phyloP scores from a whole-genome alignment of 768 basidiomycete genomes.

The Serendipita sp. region DNA sequence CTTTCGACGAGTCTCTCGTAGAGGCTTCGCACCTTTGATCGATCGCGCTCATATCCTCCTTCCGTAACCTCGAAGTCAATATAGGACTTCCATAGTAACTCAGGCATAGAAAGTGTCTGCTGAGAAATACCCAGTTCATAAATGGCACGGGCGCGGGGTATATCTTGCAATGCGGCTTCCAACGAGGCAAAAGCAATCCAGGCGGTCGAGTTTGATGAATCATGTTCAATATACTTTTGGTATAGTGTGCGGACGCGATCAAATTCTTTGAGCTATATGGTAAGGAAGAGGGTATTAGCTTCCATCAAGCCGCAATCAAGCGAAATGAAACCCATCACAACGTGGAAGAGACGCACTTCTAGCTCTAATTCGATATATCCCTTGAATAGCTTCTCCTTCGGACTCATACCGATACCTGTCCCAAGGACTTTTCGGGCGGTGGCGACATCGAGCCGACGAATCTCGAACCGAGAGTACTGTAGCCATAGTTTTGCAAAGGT shows the following conservation, averaged over 20 bases:
- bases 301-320: not conserved
- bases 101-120: constrained; percentile 80
- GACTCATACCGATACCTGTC: constrained; percentile 83
- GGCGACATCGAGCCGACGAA: constrained; percentile 61
- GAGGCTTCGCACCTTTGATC: constrained; percentile 47
- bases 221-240: constrained; percentile 87
- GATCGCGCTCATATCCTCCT: constrained; percentile 53
- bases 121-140: constrained; percentile 85
- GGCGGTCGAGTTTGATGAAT: constrained; percentile 76
- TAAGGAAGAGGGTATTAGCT: not conserved
- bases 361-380: constrained; percentile 90
- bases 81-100: constrained; percentile 85
- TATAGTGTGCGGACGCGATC: constrained; percentile 84
- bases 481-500: constrained; percentile 97
- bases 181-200: constrained; percentile 96
- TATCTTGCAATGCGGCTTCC: constrained; percentile 74
- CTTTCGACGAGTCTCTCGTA: constrained; percentile 76
- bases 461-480: constrained; percentile 81
- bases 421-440: constrained; percentile 85
- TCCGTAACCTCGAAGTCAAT: constrained; percentile 94
- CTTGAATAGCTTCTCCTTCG: constrained; percentile 90
- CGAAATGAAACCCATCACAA: not conserved
- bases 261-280: constrained; percentile 69
- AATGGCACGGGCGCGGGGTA: constrained; percentile 76
- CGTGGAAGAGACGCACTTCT: constrained; percentile 35